Evolutionary conservation across 2,329 filamentous ascomycete genomes (phyloP), one percentile per base, ranked within the genome.

Genomic region (Fusarium bulbicola): DNA sequence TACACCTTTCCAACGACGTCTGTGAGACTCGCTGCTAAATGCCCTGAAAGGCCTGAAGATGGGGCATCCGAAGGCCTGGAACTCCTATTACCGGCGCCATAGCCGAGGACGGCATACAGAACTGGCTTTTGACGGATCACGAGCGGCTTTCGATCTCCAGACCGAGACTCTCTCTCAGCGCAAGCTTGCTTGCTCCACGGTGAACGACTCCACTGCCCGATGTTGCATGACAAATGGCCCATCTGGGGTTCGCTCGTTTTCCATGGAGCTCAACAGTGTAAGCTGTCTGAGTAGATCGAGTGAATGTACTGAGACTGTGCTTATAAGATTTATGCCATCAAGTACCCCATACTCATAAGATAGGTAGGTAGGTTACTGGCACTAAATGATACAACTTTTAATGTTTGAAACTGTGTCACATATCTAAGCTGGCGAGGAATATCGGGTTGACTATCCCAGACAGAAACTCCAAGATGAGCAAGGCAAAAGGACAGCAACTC

Each of bases 1-100:
- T 76, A 83, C 77, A 70, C 72, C 78, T 77, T 83, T 83, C 81
- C 79, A 83, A 77, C 80, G 74, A 77, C 73, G 72, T 82, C 81
- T 50, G 71, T 62, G 72, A 74, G 43, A 28, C 59, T 74, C 67
- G 53, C 53, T 68, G 42, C 54, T 54, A 52, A 69, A 62, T 61
- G 53, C 67, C 63, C 71, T 74, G 57, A 34, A 63, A 62, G 36
- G 30, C 53, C 42, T 39, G 56, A 20, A 39, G 46, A 66, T 21
- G 49, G 63, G 68, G 43, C 54, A 59, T 39, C 59, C 26, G 30
- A 46, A 56, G 66, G 64, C 54, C 67, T 72, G 63, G 71, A 72
- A 68, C 53, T 68, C 46, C 63, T 65, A 66, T 74, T 72, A 69
- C 73, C 63, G 67, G 64, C 32, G 46, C 47, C 66, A 72, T 77